Base-by-base conservation (phyloP, 2,329 filamentous ascomycete species). In the Pseudogymnoascus sp. region DNA sequence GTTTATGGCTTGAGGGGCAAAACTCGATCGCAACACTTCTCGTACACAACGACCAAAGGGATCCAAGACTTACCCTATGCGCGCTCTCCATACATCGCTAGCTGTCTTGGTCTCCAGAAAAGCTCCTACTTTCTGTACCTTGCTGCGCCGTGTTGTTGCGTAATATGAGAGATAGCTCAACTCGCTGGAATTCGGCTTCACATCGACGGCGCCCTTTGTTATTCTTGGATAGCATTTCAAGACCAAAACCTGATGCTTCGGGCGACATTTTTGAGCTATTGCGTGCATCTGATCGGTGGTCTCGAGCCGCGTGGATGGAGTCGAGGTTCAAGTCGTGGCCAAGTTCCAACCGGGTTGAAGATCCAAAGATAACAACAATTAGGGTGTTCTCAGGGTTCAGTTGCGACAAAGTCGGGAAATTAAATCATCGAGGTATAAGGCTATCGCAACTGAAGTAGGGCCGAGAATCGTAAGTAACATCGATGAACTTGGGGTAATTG, bases 131-230 rank as follows among this genome's bases (percentile, higher is more conserved):
- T 99, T 99, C 72, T 94, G 90, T 69, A 97, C 86, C 81, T 97
- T 99, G 76, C 90, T 93, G 67, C 91, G 87, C 64, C 93, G 90
- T 69, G 92, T 96, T 72, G 90, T 95, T 65, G 90, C 92, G 79
- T 99, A 97, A 82, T 96, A 97, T 61, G 97, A 85, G 67, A 99
- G 84, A 74, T 97, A 97, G 76, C 91, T 96, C 66, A 99, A 85
- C 80, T 99, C 94, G 77, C 91, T 96, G 67, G 91, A 91, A 76
- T 97, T 97, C 48, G 94, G 92, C 77, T 93, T 95, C 72, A 96
- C 91, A 71, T 96, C 91, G 73, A 92, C 88, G 65, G 90, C 87
- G 60, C 90, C 91, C 78, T 97, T 97, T 67, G 90, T 90, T 66
- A 90, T 92, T 69, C 89, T 88, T 40, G 94, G 94, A 75, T 97